Evolutionary conservation across 1,139 yeast genomes (phyloP).

Genomic region (Suhomyces yuchorum): DNA sequence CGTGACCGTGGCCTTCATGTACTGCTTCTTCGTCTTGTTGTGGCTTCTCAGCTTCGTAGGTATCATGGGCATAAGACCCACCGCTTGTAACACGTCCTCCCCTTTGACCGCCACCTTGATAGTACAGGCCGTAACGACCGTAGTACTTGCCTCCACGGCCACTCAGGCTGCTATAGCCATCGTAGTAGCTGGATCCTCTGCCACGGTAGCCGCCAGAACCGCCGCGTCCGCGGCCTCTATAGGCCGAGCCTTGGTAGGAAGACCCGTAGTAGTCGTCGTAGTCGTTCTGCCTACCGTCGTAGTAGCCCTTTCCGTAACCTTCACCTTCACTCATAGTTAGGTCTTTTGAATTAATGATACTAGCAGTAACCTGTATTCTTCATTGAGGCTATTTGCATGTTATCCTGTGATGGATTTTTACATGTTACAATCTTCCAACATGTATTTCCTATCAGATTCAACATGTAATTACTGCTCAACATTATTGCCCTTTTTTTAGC

Average conservation of each 20-base stretch:
- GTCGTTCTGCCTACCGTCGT: constrained; percentile 8
- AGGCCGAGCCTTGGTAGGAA: constrained; percentile 11
- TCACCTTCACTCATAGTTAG: constrained; percentile 6
- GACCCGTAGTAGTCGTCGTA: constrained; percentile 14
- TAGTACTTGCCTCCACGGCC: constrained; percentile 10
- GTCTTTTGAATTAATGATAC: neutral
- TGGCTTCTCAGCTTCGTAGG: constrained; percentile 4
- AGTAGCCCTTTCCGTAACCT: constrained; percentile 11
- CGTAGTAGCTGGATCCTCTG: constrained; percentile 10
- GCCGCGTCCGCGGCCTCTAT: constrained; percentile 11
- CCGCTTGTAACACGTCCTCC: constrained; percentile 7
- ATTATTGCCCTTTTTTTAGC: neutral
- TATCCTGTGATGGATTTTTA: neutral
- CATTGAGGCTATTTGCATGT: neutral
- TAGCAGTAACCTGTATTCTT: neutral
- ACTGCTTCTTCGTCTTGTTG: constrained; percentile 5
- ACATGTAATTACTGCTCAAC: neutral
- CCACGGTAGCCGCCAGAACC: constrained; percentile 6
- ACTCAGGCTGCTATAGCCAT: constrained; percentile 4
- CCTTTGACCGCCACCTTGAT: constrained; percentile 4
- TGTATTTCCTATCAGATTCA: neutral
- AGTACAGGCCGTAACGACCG: constrained; percentile 5
- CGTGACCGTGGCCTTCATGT: neutral
- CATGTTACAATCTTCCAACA: neutral
- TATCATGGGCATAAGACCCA: constrained; percentile 7